These are phyloP conservation scores for Septoria linicola DNA, from an alignment of 2,329 filamentous ascomycete species.

Conservation along the genomic window DNA sequence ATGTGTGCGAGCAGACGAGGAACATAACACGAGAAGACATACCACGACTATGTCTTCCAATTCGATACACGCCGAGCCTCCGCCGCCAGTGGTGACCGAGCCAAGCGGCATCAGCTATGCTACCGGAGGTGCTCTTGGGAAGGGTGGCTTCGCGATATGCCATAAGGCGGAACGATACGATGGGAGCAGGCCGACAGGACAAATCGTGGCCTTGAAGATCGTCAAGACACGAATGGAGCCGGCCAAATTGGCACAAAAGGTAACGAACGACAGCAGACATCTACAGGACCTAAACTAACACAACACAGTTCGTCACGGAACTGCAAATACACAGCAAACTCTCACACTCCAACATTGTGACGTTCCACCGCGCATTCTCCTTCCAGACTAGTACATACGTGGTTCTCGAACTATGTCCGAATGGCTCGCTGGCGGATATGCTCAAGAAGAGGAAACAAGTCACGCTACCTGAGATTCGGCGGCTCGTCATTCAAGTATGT, in stretches of 20 bases:
- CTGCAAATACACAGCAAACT: conserved; percentile 98
- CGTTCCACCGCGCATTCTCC: conserved; percentile 91
- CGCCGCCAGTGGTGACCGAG: conserved; percentile 61
- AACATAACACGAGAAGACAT: conserved; percentile 17
- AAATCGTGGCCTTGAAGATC: conserved; percentile 75
- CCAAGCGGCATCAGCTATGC: conserved; percentile 71
- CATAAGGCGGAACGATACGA: conserved; percentile 68
- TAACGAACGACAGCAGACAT: conserved; percentile 35
- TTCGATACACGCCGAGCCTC: conserved; percentile 52
- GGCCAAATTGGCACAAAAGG: conserved; percentile 80
- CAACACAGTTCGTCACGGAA: conserved; percentile 67
- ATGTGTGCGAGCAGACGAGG: conserved; percentile 15
- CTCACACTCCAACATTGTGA: conserved; percentile 91
- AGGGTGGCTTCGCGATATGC: conserved; percentile 80
- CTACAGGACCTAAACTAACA: background rate
- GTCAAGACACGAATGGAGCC: conserved; percentile 78
- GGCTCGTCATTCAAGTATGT: conserved; percentile 91
- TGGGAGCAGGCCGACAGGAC: conserved; percentile 56
- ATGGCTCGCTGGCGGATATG: conserved; percentile 97
- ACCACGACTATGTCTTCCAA: conserved; percentile 26
- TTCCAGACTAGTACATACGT: conserved; percentile 89
- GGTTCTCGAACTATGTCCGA: conserved; percentile 88
- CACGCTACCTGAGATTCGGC: conserved; percentile 89
- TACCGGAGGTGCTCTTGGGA: conserved; percentile 71
- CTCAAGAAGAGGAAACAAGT: conserved; percentile 87